phyloP scores from a whole-genome alignment of 2,329 filamentous ascomycete genomes.

The Cytospora mali region DNA sequence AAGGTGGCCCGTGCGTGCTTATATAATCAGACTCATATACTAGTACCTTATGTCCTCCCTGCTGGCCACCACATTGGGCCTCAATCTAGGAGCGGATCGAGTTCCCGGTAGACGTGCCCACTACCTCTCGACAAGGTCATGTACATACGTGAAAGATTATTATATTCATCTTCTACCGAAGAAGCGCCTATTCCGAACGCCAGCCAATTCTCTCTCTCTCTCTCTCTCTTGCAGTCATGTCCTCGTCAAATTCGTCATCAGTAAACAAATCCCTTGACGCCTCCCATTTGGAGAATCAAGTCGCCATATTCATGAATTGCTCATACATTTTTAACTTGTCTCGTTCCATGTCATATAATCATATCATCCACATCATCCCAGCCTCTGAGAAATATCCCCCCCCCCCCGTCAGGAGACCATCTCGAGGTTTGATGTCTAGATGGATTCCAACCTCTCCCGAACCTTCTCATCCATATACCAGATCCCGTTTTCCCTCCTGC shows the following conservation, averaged over 20 bases:
- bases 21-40: too few species aligned
- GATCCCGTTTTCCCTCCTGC: conserved; percentile 64
- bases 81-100: too few species aligned
- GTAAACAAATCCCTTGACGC: not conserved
- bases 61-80: too few species aligned
- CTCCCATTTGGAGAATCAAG: not conserved
- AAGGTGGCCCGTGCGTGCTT: too few species aligned
- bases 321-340: not conserved
- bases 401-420: too few species aligned
- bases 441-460: conserved; percentile 57
- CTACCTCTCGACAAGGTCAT: not conserved
- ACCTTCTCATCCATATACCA: conserved; percentile 61
- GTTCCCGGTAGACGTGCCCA: too few species aligned
- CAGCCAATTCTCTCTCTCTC: too few species aligned
- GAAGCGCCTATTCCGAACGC: not conserved
- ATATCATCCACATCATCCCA: not conserved
- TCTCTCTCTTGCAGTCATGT: not conserved
- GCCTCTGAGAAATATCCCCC: not conserved
- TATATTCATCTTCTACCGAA: not conserved
- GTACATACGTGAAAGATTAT: not conserved
- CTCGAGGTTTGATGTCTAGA: not conserved
- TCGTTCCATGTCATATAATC: not conserved
- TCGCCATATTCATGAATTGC: not conserved
- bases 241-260: not conserved
- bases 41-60: too few species aligned